Base-by-base conservation (phyloP, 345 rosid species). In the Populus ilicifolia region DNA sequence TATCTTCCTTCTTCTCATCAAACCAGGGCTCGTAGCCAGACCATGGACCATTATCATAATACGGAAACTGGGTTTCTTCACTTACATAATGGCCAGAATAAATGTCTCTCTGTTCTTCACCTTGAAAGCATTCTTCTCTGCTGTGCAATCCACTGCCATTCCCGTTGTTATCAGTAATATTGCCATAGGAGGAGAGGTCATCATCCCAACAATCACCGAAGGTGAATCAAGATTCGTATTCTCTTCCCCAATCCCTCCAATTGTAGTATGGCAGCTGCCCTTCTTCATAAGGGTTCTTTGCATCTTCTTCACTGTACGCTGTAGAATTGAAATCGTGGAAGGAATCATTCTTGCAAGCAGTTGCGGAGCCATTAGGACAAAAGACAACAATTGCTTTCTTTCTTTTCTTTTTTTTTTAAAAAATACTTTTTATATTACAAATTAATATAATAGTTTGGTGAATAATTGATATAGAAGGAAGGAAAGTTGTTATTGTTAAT, bases 11-110 rank as follows among this genome's bases (percentile, higher is more conserved):
- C 38, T 52, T 71, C 23, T 21, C 52, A 61, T 48, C 84, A 36
- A 78, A 65, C 80, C 86, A 84, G 64, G 80, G 79, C 33, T 71
- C 78, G 13, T 74, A 69, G 54, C 75, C 52, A 6, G 77, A 35
- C 20, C 61, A 76, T 27, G 29, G 29, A 27, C 29, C 29, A 50
- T 77, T 63, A 73, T 72, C 82, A 65, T 10, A 18, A 18, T 50
- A 59, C 27, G 72, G 68, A 46, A 78, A 38, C 76, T 68, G 73
- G 67, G 4, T 70, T n/a, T 77, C 82, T 46, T 70, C 25, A 59
- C 25, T 75, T 21, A 84, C 81, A 18, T 38, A 46, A 33, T 70
- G 35, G 38, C 69, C 52, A 59, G 43, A 25, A 30, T 52, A 33
- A 27, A 56, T 67, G 27, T 72, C 67, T 35, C 67, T 43, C 63